Conservation (phyloP, 2,329 filamentous ascomycete genomes). For the Berkeleyomyces basicola region DNA sequence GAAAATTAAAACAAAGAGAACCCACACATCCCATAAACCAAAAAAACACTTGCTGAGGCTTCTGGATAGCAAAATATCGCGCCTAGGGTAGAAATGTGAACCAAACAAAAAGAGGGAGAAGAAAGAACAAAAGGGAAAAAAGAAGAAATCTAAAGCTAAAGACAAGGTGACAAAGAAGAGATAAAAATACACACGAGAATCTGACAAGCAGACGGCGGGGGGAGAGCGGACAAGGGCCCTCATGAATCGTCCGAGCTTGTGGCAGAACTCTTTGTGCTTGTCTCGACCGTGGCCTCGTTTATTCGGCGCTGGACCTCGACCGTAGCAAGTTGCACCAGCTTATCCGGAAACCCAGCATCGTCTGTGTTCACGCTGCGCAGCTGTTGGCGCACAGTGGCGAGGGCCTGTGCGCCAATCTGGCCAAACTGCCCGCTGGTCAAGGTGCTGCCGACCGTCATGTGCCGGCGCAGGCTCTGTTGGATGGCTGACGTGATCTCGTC, state of each 20-base stretch:
- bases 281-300: neutral
- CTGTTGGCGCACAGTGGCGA: neutral
- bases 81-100: neutral
- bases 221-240: neutral
- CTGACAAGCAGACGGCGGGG: neutral
- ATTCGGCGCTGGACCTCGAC: constrained; percentile 7
- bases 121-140: neutral
- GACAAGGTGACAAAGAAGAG: neutral
- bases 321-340: constrained; percentile 1
- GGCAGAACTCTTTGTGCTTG: neutral
- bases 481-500: constrained; percentile 5
- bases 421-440: constrained; percentile 10
- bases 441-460: constrained; percentile 3
- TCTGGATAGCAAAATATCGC: neutral
- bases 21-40: neutral
- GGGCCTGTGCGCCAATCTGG: constrained; percentile 7
- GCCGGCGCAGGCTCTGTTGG: constrained; percentile 6
- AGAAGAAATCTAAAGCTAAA: neutral
- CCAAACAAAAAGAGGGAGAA: neutral
- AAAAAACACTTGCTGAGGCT: neutral
- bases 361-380: neutral
- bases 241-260: neutral
- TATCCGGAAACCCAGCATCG: neutral
- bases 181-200: neutral
- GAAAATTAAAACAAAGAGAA: neutral